Evolutionary conservation across 2,329 filamentous ascomycete species (phyloP).

Genomic region (Aureobasidium vineae): DNA sequence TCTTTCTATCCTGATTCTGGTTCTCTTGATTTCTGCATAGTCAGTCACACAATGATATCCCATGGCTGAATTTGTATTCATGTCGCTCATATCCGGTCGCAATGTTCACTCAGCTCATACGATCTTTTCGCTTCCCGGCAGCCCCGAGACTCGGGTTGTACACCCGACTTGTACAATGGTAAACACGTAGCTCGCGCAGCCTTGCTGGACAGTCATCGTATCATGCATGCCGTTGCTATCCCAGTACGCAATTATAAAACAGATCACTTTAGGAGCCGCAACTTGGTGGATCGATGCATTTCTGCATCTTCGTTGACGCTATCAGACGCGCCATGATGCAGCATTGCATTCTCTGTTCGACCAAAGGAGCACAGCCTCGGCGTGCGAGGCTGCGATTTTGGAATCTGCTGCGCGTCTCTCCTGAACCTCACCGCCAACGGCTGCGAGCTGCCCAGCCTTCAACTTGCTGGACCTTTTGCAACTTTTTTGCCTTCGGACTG

Average conservation of each 20-base stretch:
- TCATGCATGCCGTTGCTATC: conserved; percentile 11
- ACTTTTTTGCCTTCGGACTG: neutral
- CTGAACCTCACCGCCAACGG: conserved; percentile 12
- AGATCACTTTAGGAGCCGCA: neutral
- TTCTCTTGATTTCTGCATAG: neutral
- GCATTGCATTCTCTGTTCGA: conserved; percentile 3
- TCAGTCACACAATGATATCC: neutral
- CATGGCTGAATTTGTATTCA: neutral
- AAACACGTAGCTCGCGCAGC: neutral
- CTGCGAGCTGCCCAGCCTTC: neutral
- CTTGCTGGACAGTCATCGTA: neutral
- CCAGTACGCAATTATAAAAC: neutral
- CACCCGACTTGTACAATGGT: neutral
- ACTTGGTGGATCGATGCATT: neutral
- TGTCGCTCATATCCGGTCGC: conserved; percentile 14
- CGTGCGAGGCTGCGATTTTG: neutral
- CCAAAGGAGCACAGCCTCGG: conserved; percentile 4
- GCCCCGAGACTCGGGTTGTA: conserved; percentile 15
- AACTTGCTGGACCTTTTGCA: neutral
- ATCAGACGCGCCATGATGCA: conserved; percentile 12
- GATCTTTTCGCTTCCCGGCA: conserved; percentile 4
- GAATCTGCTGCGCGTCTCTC: neutral
- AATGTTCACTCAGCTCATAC: conserved; percentile 1
- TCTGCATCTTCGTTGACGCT: conserved; percentile 23
- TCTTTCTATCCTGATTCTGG: neutral